Base-by-base conservation (phyloP, 2,329 filamentous ascomycete genomes). In the Sporothrix variecibatus region DNA sequence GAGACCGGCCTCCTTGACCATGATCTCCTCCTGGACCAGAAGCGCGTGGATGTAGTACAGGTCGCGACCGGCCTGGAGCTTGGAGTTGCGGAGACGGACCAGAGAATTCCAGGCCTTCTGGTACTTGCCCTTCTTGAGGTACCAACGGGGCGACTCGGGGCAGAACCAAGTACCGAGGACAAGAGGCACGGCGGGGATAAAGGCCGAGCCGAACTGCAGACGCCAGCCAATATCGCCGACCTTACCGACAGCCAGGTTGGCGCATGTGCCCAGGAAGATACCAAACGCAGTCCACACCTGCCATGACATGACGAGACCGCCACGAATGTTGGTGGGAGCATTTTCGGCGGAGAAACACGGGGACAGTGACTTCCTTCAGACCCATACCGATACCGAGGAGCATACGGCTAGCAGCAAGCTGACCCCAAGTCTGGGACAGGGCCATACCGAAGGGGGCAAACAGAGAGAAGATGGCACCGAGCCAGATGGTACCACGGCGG, bases 271-370 rank as follows among this genome's bases (percentile, higher is more conserved):
- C 26, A 92, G 83, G 80, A 92, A 90, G 76, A 86, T 86, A 67
- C 84, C 76, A 72, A 83, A 92, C 82, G 76, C 76, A 9, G 75
- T 77, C 73, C 86, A 89, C 23, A 89, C 79, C 49, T 77, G 91
- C 93, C 93, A 95, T 76, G 90, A 91, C 93, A 95, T 95, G 76
- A 95, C 92, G 23, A 96, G 85, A 8, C 91, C 92, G 76, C 92
- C 92, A 79, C 92, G 89, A 72, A 94, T 91, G 1, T 85, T 81
- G 1, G 92, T 90, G 0, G 92, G 92, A 0, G 90, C 88, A 73
- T 89, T 93, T 81, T 95, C 93, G 1, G 93, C 92, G 0, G 92
- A 90, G 78, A 93, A 95, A 38, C n/a, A 95, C 90, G 0, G 93
- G 93, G 1, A 94, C 91, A 67, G 86, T 85, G 85, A 70, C 80